A percentile compares a stretch with the other conserved stretches of the same genome.
Conservation (phyloP, 2,329 filamentous ascomycete genomes). For the Beauveria pseudobassiana region DNA sequence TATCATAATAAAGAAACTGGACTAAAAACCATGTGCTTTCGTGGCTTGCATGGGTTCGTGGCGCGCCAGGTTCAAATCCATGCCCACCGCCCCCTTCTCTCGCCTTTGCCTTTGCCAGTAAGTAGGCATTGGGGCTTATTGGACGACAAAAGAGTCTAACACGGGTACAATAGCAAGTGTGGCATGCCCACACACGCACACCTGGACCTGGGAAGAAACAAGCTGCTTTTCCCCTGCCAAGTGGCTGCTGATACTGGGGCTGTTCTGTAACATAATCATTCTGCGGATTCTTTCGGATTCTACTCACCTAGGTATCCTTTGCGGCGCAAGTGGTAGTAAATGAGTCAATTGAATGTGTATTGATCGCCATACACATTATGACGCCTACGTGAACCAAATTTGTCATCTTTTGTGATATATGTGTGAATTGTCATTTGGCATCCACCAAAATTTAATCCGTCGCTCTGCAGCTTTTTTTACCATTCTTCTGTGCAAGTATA, state of each 20-base stretch:
- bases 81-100: not conserved
- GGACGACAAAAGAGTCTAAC: not conserved
- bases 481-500: constrained; percentile 4
- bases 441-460: not conserved
- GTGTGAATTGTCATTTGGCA: not conserved
- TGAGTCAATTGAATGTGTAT: not conserved
- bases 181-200: not conserved
- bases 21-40: not conserved
- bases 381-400: not conserved
- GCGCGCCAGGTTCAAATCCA: not conserved
- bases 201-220: too few relatives aligned
- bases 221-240: not conserved
- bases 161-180: not conserved
- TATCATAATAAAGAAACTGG: too few relatives aligned
- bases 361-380: not conserved
- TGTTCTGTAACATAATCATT: not conserved
- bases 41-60: constrained; percentile 8
- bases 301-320: not conserved
- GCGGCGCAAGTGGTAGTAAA: not conserved
- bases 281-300: not conserved
- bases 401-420: not conserved
- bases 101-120: not conserved
- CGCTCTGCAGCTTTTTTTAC: constrained; percentile 3
- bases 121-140: not conserved
- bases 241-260: not conserved